Conservation (phyloP, 1,139 yeast genomes). For the Scheffersomyces quercinus region DNA sequence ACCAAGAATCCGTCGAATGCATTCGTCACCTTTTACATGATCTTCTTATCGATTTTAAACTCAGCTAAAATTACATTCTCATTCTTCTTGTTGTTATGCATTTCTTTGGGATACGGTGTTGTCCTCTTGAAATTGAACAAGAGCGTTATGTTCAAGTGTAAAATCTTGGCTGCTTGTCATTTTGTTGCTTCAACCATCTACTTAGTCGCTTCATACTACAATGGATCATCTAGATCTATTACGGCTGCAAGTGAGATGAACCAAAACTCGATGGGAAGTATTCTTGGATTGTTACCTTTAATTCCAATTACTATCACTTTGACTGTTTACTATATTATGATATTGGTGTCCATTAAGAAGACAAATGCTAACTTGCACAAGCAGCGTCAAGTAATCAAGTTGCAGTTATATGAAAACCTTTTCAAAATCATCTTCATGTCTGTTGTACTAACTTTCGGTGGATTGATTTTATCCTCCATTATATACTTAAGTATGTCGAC, state of each 20-base stretch:
- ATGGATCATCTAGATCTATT: constrained; percentile 40
- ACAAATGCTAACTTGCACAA: constrained; percentile 75
- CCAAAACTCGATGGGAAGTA: constrained; percentile 18
- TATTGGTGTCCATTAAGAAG: constrained; percentile 67
- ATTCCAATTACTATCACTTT: constrained; percentile 73
- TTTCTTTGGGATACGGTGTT: constrained; percentile 91
- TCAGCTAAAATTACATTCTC: constrained; percentile 85
- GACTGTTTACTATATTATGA: constrained; percentile 72
- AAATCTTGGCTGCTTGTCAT: constrained; percentile 72
- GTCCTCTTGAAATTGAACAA: constrained; percentile 82
- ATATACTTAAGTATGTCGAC: constrained; percentile 73
- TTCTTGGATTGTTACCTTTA: constrained; percentile 44
- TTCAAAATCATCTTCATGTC: constrained; percentile 76
- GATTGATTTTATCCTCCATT: constrained; percentile 70
- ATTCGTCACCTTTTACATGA: constrained; percentile 68
- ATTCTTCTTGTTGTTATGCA: constrained; percentile 80
- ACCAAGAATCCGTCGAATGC: constrained; percentile 50
- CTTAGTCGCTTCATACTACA: constrained; percentile 64
- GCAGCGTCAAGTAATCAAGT: constrained; percentile 90
- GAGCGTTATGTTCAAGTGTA: constrained; percentile 75
- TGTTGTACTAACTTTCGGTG: constrained; percentile 48
- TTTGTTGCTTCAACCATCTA: constrained; percentile 68
- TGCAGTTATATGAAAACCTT: constrained; percentile 78
- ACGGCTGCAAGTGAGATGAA: constrained; percentile 19
- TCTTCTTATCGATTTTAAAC: constrained; percentile 74